Base-by-base conservation (phyloP, 192 early-diverging fungal species). In the Diversispora eburnea region DNA sequence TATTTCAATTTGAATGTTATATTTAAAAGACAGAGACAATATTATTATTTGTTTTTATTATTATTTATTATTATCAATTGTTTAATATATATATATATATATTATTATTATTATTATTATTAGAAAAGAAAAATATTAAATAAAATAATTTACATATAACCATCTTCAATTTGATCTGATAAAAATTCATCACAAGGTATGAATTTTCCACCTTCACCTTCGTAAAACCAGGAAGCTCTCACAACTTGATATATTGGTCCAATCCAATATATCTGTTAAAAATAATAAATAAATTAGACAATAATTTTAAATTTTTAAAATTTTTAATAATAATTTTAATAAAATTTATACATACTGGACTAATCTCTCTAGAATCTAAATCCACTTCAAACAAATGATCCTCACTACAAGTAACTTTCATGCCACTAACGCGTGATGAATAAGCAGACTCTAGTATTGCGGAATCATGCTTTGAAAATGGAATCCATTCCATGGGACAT, bases 151-250 rank as follows among this genome's bases (percentile, higher is more conserved):
- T 80, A 82, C 86, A 80, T 80, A 77, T 92, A 94, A 25, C 93
- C 93, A 52, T 88, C 84, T 80, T 95, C 92, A 48, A 94, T 82
- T 78, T 95, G 93, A 49, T 87, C 77, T 0, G 91, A 73, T 12
- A 95, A 75, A 62, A 89, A 92, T 56, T 91, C 92, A 68, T 94
- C 91, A 78, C 93, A 95, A 12, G 93, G 92, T 19, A 89, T 58
- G 73, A 87, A 92, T 54, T 86, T 88, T 9, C 78, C 81, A 12
- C 86, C 84, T 70, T 90, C 88, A 0, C 81, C 74, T 58, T 88
- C 80, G 67, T 88, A 82, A 80, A 95, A 95, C 93, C 93, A 95
- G 0, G 91, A 91, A 4, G 91, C 91, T 17, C 93, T 81, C 52
- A 91, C 82, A 48, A 95, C 87, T 54, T 93, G 91, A 77, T 89